Evolutionary conservation across 2,329 filamentous ascomycete species (phyloP).

Genomic region (Chalaropsis thielavioides): DNA sequence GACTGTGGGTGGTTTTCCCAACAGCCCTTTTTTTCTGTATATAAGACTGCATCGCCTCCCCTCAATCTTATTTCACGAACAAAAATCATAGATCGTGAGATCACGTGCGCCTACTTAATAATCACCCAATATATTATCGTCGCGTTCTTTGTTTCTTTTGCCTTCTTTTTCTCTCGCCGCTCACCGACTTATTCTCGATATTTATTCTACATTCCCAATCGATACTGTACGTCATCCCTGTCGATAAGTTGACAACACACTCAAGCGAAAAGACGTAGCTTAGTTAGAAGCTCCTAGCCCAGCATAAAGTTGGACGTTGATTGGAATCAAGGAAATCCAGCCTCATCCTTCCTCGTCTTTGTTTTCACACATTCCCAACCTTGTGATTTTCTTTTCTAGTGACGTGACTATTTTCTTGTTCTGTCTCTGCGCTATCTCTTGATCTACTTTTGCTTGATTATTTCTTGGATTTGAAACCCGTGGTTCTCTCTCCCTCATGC

Average conservation of each 20-base stretch:
- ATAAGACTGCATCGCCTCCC: background rate
- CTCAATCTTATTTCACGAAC: background rate
- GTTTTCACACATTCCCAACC: background rate
- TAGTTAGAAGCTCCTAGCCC: background rate
- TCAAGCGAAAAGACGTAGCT: background rate
- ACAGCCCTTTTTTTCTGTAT: too few relatives aligned
- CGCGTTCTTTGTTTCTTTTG: background rate
- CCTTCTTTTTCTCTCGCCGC: background rate
- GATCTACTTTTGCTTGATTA: background rate
- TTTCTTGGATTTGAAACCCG: background rate
- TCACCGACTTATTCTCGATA: background rate
- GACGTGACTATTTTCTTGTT: background rate
- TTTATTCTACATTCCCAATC: background rate
- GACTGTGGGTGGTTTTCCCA: too few relatives aligned
- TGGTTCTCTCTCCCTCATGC: background rate
- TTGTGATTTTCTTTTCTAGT: background rate
- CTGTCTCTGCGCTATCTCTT: background rate
- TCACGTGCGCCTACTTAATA: too few relatives aligned
- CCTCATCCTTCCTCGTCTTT: background rate
- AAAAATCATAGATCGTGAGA: background rate
- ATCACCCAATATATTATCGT: background rate
- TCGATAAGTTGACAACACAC: background rate
- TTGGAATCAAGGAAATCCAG: conserved; percentile 3
- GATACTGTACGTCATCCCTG: background rate
- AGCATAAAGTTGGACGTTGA: background rate